These are phyloP conservation scores for Cytospora piceicola DNA, from an alignment of 2,329 filamentous ascomycete genomes.

Conservation along the genomic window DNA sequence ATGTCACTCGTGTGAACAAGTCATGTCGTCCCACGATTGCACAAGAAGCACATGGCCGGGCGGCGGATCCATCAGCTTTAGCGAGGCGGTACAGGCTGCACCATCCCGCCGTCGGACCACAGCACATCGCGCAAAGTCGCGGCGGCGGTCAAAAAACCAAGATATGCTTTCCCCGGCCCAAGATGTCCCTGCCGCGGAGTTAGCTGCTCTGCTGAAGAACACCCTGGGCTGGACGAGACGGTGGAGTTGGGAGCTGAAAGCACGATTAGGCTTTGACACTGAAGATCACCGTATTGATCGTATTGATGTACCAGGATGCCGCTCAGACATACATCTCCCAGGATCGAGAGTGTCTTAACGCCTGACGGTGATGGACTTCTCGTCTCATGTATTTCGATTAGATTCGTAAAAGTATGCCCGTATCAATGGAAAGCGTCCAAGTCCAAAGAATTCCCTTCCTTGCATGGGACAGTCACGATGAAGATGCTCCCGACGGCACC, in stretches of 20 bases:
- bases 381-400: conserved; percentile 10
- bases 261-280: not conserved
- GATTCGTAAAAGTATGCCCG: conserved; percentile 25
- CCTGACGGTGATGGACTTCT: too few relatives aligned
- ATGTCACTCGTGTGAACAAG: conserved; percentile 17
- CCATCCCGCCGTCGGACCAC: conserved; percentile 11
- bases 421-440: conserved; percentile 5
- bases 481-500: conserved; percentile 19
- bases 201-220: not conserved
- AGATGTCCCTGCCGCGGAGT: not conserved
- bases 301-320: not conserved
- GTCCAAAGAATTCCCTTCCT: conserved; percentile 14
- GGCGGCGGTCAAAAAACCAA: not conserved
- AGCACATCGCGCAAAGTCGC: not conserved
- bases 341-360: too few relatives aligned
- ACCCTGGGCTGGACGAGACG: not conserved
- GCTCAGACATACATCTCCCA: too few relatives aligned
- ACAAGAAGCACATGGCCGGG: not conserved
- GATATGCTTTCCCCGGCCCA: not conserved
- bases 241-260: not conserved
- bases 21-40: too few relatives aligned
- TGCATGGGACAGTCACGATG: conserved; percentile 12
- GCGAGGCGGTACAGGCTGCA: conserved; percentile 13
- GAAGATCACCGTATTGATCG: not conserved
- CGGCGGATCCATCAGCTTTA: not conserved